Conservation (phyloP, 2,329 filamentous ascomycete species). For the Hypoxylon sp. region DNA sequence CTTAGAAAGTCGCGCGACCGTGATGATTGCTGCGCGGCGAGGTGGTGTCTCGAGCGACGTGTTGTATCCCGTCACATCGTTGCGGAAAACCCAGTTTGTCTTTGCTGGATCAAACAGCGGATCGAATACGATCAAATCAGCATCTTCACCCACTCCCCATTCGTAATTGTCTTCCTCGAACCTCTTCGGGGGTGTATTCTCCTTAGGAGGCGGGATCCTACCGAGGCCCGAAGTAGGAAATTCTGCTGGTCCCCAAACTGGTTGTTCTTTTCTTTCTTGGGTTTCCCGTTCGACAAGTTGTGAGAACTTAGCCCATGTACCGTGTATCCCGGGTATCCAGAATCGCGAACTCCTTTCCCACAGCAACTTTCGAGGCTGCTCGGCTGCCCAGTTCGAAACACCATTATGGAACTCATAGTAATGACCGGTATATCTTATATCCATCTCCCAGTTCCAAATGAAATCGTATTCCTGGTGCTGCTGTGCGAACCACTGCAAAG, state of each 20-base stretch:
- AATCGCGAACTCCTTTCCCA: slow-evolving; percentile 75
- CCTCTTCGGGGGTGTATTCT: slow-evolving; percentile 70
- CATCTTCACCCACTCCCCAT: slow-evolving; percentile 71
- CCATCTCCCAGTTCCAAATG: slow-evolving; percentile 66
- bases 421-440: slow-evolving; percentile 62
- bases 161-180: slow-evolving; percentile 76
- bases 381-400: slow-evolving; percentile 67
- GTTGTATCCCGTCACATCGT: slow-evolving; percentile 71
- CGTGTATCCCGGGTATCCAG: slow-evolving; percentile 71
- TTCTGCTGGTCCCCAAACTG: slow-evolving; percentile 73
- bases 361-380: slow-evolving; percentile 72
- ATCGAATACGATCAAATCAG: slow-evolving; percentile 73
- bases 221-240: slow-evolving; percentile 60
- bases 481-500: slow-evolving; percentile 63
- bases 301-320: slow-evolving; percentile 70
- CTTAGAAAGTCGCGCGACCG: slow-evolving; percentile 67
- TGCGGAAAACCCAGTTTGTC: slow-evolving; percentile 71
- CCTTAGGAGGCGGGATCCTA: slow-evolving; percentile 68
- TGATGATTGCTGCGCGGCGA: slow-evolving; percentile 71
- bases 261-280: slow-evolving; percentile 54
- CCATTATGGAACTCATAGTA: slow-evolving; percentile 70
- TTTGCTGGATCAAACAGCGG: slow-evolving; percentile 71
- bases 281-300: slow-evolving; percentile 69
- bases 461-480: slow-evolving; percentile 63
- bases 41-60: slow-evolving; percentile 65